Conservation (phyloP, 176 grass and related monocot genomes). For the Triticum timopheevii region DNA sequence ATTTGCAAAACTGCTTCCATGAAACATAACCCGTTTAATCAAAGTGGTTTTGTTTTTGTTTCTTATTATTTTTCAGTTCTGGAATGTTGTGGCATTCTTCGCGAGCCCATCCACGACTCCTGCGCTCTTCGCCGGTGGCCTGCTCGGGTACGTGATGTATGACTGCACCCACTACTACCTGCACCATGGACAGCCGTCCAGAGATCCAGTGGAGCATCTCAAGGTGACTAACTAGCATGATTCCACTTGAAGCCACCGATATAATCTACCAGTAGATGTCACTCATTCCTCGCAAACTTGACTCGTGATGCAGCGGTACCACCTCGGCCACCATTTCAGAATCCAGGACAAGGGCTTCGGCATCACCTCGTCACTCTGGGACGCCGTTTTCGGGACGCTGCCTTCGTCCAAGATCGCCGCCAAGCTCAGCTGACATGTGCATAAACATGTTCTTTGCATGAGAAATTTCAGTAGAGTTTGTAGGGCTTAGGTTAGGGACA, state of each 20-base stretch:
- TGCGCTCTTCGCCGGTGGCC: constrained; percentile 72
- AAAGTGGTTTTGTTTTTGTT: neutral
- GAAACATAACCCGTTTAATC: neutral
- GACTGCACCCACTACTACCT: constrained; percentile 95
- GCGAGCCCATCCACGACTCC: constrained; percentile 65
- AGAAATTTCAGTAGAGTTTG: constrained; percentile 35
- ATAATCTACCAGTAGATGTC: constrained; percentile 4
- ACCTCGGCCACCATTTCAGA: constrained; percentile 94
- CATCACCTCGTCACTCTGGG: constrained; percentile 89
- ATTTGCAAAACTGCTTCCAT: neutral
- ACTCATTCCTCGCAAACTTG: neutral
- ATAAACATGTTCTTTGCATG: constrained; percentile 29
- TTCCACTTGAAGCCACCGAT: constrained; percentile 3
- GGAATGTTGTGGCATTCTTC: constrained; percentile 68
- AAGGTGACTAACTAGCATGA: constrained; percentile 51
- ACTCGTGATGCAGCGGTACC: constrained; percentile 57
- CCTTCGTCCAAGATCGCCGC: constrained; percentile 38
- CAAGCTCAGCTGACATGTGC: constrained; percentile 37
- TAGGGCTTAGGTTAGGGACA: constrained; percentile 51
- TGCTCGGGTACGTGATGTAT: constrained; percentile 93
- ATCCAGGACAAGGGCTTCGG: constrained; percentile 87
- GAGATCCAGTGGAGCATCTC: constrained; percentile 63
- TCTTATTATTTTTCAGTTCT: constrained; percentile 58
- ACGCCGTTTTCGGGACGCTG: constrained; percentile 70
- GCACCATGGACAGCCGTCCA: constrained; percentile 90